Conservation (phyloP, 306 rosid species). For the Crotalaria pallida region DNA sequence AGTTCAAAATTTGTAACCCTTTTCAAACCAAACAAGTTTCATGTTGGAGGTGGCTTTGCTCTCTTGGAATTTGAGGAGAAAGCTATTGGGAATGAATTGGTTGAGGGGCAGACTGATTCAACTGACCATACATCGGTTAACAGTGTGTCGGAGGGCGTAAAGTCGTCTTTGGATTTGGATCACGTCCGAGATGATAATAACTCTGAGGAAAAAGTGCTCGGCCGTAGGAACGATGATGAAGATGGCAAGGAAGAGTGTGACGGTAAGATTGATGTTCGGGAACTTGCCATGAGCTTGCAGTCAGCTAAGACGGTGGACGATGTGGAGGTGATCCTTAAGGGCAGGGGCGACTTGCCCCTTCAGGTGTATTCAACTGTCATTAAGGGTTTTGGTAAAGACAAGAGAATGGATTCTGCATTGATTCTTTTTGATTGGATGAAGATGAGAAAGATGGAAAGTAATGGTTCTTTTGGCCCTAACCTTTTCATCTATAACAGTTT, state of each 20-base stretch:
- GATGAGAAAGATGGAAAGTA: constrained; percentile 56
- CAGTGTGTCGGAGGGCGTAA: constrained; percentile 19
- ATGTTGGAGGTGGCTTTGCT: constrained; percentile 40
- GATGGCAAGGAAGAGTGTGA: constrained; percentile 24
- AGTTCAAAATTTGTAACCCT: constrained; percentile 34
- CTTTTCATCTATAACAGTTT: constrained; percentile 73
- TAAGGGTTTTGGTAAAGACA: constrained; percentile 75
- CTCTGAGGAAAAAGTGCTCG: constrained; percentile 16
- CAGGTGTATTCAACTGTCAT: constrained; percentile 77
- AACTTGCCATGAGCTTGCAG: constrained; percentile 46
- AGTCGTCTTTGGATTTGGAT: constrained; percentile 23
- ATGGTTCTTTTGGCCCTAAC: constrained; percentile 57
- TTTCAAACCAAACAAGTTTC: constrained; percentile 33
- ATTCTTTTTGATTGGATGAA: constrained; percentile 76
- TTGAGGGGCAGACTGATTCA: constrained; percentile 23
- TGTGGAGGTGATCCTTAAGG: constrained; percentile 71
- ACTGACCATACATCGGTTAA: constrained; percentile 13
- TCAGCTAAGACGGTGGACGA: constrained; percentile 61
- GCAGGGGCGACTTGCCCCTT: constrained; percentile 64
- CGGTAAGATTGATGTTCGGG: constrained; percentile 61
- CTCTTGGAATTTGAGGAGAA: constrained; percentile 48
- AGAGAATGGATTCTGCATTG: constrained; percentile 60
- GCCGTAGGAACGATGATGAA: constrained; percentile 16
- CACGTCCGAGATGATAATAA: constrained; percentile 12
- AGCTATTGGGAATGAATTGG: constrained; percentile 34